Evolutionary conservation across 345 rosid genomes (phyloP).

Genomic region (Corchorus olitorius): DNA sequence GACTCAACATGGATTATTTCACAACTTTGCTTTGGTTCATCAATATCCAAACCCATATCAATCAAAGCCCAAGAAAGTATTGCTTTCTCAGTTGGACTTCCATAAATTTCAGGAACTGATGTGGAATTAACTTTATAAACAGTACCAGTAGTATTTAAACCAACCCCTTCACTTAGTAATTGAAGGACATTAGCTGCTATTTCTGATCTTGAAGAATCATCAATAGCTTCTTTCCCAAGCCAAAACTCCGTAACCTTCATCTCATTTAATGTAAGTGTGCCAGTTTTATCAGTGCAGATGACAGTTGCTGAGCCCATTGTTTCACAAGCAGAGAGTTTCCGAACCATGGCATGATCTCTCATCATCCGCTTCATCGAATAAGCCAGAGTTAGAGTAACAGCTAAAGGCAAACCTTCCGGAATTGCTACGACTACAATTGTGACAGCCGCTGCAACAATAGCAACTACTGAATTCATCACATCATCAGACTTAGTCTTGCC

Average conservation of each 20-base stretch:
- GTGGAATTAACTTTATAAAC: constrained; percentile 24
- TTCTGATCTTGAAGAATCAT: background rate
- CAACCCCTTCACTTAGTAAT: constrained; percentile 34
- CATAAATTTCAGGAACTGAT: constrained; percentile 35
- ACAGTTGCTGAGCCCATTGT: constrained; percentile 61
- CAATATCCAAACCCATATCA: constrained; percentile 37
- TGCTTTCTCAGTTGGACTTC: constrained; percentile 57
- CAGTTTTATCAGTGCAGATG: constrained; percentile 61
- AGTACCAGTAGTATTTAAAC: constrained; percentile 36
- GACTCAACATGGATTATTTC: constrained; percentile 39
- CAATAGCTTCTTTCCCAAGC: constrained; percentile 32
- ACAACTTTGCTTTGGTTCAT: constrained; percentile 28
- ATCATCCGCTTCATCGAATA: constrained; percentile 51
- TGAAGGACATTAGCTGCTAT: constrained; percentile 21
- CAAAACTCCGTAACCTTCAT: constrained; percentile 45
- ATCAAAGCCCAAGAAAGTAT: constrained; percentile 47
- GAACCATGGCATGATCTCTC: constrained; percentile 48
- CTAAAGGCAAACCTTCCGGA: constrained; percentile 28
- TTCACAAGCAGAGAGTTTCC: constrained; percentile 59
- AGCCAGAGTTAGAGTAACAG: constrained; percentile 37
- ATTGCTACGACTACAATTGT: constrained; percentile 39
- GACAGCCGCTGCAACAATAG: constrained; percentile 35
- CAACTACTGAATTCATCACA: constrained; percentile 24
- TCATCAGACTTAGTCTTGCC: constrained; percentile 27
- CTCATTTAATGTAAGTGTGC: constrained; percentile 50